Percentiles rank a stretch among this genome's conserved stretches.
These are phyloP conservation scores for Zoysia matrella DNA, from an alignment of 202 grass and related monocot genomes.

Conservation along the genomic window DNA sequence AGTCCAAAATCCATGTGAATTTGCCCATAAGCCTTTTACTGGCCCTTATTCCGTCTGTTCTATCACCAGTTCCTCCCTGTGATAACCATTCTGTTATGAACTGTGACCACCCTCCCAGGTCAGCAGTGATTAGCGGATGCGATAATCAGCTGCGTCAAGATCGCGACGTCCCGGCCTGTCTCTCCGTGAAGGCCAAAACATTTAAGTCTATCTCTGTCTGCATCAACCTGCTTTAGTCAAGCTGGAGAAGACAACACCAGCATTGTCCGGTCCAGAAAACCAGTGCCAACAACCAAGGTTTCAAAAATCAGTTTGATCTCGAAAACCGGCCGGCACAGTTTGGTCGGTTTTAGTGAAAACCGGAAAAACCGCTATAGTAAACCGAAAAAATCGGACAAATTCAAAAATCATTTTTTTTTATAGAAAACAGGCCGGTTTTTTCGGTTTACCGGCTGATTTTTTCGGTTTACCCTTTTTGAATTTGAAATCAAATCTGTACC, in stretches of 20 bases:
- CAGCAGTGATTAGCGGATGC: neutral
- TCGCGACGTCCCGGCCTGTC: neutral
- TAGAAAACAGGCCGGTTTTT: no score
- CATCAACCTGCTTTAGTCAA: slow-evolving; percentile 26
- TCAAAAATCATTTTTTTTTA: no score
- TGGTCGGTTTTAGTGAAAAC: no score
- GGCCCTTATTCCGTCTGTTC: neutral
- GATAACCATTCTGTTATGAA: neutral
- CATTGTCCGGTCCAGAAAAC: slow-evolving; percentile 2
- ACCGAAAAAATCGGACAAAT: no score
- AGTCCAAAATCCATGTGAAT: slow-evolving; percentile 14
- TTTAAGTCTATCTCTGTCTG: slow-evolving; percentile 24
- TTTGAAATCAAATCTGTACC: no score
- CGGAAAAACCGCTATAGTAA: no score
- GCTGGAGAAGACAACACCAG: neutral
- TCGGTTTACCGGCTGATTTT: no score
- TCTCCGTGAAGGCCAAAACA: neutral
- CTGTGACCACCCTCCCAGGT: neutral
- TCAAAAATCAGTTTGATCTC: no score
- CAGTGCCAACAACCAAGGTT: no score
- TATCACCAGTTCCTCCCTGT: neutral
- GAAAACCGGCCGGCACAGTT: no score
- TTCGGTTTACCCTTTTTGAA: no score
- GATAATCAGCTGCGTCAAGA: neutral
- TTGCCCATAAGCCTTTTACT: neutral